Evolutionary conservation across 2,329 filamentous ascomycete genomes (phyloP).

Genomic region (Hymenotorrendiella dingleyae): DNA sequence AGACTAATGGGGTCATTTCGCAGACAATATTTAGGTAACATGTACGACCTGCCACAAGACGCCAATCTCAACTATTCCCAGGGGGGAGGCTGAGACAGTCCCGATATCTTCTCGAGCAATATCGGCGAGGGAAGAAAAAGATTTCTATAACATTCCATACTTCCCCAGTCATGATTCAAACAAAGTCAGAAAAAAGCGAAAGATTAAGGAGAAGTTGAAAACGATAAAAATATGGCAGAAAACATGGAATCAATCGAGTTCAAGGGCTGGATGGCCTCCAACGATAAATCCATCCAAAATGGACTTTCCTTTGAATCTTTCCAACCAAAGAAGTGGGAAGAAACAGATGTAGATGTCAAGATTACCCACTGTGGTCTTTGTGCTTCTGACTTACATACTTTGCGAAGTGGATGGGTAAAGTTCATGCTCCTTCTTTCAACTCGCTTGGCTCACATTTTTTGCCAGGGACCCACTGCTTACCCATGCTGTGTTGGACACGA

Average conservation of each 20-base stretch:
- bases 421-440: too few species aligned
- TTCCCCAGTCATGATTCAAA: not conserved
- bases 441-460: too few species aligned
- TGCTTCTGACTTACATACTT: constrained; percentile 32
- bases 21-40: too few species aligned
- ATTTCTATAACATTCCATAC: too few species aligned
- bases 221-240: not conserved
- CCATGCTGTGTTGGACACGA: not conserved
- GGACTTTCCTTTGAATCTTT: not conserved
- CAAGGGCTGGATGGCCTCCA: not conserved
- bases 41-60: too few species aligned
- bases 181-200: not conserved
- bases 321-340: constrained; percentile 41
- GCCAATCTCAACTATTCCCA: too few species aligned
- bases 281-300: not conserved
- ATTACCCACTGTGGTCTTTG: constrained; percentile 47
- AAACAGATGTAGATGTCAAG: constrained; percentile 45
- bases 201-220: not conserved
- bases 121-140: too few species aligned
- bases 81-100: too few species aligned
- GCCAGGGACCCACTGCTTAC: not conserved
- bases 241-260: not conserved
- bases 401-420: not conserved
- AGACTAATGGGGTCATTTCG: too few species aligned
- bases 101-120: too few species aligned